Evolutionary conservation across 805 yeast genomes (phyloP), one percentile per base, ranked within the genome.

Genomic region (Suhomyces prunicola): DNA sequence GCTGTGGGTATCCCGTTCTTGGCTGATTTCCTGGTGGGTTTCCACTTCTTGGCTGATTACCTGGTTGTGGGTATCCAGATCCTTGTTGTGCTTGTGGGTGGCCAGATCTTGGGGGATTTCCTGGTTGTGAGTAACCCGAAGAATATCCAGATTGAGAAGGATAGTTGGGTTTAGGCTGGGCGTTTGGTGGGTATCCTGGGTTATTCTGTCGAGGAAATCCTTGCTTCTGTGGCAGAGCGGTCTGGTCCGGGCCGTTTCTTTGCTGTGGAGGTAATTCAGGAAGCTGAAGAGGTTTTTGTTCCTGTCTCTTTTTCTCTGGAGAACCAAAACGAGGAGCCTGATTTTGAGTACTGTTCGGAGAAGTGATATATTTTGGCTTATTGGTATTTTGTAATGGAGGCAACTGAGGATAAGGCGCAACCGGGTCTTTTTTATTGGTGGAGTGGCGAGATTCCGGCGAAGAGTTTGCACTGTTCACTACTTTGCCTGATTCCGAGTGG

Each of bases 301-400:
- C 54, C 8, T 17, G 22, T 19, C 48, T 51, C 27, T 22, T 41
- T n/a, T 33, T 44, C 19, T 51, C 51, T 36, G 51, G 48, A 7
- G 51, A 39, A 17, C 44, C 13, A 24, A 55, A 51, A 9, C 55
- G 50, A 12, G 55, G 54, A 19, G 48, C 41, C 44, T 64, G 66
- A 47, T 68, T 68, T 50, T 68, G 74, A 2, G 68, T 58, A 33
- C 60, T 54, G 57, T 64, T 66, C 10, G 74, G 77, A 8, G 72
- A 65, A 22, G 65, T 56, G 19, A 73, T 72, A 44, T 63, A 68
- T 47, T 66, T 62, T 17, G 75, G 76, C 55, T 61, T 66, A 12
- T 26, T 31, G 15, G 29, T 49, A 15, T 47, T 47, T 6, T 33
- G 36, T n/a, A 41, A 29, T 6, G 60, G 54, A 5, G 56, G 59